Conservation (phyloP, 306 rosid species). For the Ziziphus jujuba region DNA sequence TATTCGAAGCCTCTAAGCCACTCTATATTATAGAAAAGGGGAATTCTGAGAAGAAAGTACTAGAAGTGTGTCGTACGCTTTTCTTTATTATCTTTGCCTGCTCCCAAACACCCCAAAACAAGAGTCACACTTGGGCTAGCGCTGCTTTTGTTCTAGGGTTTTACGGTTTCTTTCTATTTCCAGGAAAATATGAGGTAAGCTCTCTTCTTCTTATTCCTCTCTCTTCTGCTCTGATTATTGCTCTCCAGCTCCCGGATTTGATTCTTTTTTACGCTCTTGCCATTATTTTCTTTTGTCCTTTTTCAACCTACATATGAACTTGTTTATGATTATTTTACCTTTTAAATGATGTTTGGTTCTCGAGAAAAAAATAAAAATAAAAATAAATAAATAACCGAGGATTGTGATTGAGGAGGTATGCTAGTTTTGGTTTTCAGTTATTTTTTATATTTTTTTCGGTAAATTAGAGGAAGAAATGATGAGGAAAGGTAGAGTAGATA, state of each 20-base stretch:
- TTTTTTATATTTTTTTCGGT: background rate
- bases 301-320: background rate
- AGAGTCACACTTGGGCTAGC: background rate
- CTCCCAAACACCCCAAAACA: background rate
- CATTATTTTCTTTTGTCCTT: background rate
- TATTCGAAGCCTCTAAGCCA: too few relatives aligned
- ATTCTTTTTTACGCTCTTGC: too few relatives aligned
- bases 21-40: too few relatives aligned
- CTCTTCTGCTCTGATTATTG: background rate
- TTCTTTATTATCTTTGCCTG: constrained; percentile 10
- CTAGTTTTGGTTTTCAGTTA: background rate
- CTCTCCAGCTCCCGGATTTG: too few relatives aligned
- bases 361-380: background rate
- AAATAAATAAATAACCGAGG: too few relatives aligned
- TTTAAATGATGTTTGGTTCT: background rate
- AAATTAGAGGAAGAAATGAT: too few relatives aligned
- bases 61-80: constrained; percentile 16
- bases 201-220: background rate
- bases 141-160: constrained; percentile 43
- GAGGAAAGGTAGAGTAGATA: too few relatives aligned
- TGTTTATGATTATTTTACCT: background rate
- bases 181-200: constrained; percentile 41
- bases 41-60: background rate
- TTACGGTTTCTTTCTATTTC: constrained; percentile 26
- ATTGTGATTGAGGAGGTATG: background rate